A percentile compares a stretch with the other conserved stretches of the same genome.
Conservation (phyloP, 345 rosid genomes). For the Brassica rapa region DNA sequence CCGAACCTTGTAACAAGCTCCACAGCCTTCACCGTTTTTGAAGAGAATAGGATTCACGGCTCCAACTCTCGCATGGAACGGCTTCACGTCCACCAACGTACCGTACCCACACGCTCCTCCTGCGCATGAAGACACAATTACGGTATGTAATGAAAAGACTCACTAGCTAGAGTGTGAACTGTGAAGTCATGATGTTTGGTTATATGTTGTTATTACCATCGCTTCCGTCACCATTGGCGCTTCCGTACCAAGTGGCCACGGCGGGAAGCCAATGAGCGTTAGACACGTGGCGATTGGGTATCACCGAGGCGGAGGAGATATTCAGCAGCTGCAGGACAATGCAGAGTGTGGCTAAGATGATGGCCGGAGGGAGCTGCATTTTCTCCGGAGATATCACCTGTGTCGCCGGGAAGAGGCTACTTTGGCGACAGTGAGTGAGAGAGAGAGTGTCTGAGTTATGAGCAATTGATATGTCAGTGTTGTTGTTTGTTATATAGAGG, state of each 20-base stretch:
- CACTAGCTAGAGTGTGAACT: neutral
- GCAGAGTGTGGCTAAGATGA: conserved; percentile 20
- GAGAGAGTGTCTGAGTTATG: conserved; percentile 26
- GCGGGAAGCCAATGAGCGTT: conserved; percentile 76
- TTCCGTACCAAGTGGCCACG: conserved; percentile 97
- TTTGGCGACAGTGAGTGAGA: conserved; percentile 33
- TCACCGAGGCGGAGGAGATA: neutral
- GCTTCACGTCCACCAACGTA: conserved; percentile 82
- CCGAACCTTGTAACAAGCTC: conserved; percentile 84
- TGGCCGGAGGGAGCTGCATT: conserved; percentile 34
- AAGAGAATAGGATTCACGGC: conserved; percentile 92
- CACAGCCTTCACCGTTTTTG: conserved; percentile 89
- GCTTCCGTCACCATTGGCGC: conserved; percentile 92
- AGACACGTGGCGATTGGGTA: conserved; percentile 29
- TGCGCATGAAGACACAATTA: conserved; percentile 29
- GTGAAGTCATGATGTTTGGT: neutral
- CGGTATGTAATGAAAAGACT: neutral
- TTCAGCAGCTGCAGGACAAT: conserved; percentile 27
- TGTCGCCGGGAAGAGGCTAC: neutral
- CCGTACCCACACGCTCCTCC: conserved; percentile 99
- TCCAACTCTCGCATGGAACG: conserved; percentile 83
- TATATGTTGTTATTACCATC: conserved; percentile 53
- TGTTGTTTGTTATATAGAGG: conserved; percentile 30
- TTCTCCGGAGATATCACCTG: conserved; percentile 34
- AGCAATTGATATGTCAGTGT: conserved; percentile 23